Percentiles rank a stretch among this genome's conserved stretches.
phyloP scores from a whole-genome alignment of 2,329 filamentous ascomycete genomes.

The Raffaelea ambrosiae region DNA sequence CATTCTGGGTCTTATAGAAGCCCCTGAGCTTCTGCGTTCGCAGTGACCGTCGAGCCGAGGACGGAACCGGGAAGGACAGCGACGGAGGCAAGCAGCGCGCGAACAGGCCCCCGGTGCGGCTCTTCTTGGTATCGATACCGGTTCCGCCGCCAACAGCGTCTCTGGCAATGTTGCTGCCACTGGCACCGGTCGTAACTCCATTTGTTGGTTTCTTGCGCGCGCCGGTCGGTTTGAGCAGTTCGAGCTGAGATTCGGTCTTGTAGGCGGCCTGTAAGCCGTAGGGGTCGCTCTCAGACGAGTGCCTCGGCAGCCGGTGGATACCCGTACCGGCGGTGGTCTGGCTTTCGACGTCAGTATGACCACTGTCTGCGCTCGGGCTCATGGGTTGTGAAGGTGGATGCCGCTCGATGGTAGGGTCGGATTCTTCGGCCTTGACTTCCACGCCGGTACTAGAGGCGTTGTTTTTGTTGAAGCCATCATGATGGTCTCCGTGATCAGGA shows the following conservation, averaged over 20 bases:
- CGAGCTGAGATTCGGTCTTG: conserved; percentile 70
- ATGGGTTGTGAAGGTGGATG: conserved; percentile 22
- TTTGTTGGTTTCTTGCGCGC: conserved; percentile 55
- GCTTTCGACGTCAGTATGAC: conserved; percentile 36
- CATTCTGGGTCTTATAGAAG: conserved; percentile 89
- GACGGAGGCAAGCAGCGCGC: conserved; percentile 20
- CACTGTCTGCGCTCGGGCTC: conserved; percentile 1
- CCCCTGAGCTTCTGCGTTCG: conserved; percentile 46
- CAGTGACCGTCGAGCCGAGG: conserved; percentile 22
- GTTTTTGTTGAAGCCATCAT: conserved; percentile 18
- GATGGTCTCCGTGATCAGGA: conserved; percentile 1
- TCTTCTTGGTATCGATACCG: background rate
- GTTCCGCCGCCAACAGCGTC: background rate
- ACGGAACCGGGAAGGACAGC: conserved; percentile 22
- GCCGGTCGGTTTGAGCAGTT: conserved; percentile 70
- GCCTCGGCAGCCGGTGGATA: conserved; percentile 42
- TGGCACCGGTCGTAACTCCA: background rate
- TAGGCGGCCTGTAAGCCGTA: conserved; percentile 69
- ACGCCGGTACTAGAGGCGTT: conserved; percentile 38
- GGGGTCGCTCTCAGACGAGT: conserved; percentile 64
- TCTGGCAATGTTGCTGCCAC: background rate
- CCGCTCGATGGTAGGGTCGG: conserved; percentile 31
- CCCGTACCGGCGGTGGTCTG: conserved; percentile 27
- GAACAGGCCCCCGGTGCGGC: conserved; percentile 9
- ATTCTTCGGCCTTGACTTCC: conserved; percentile 26